A percentile compares a stretch with the other conserved stretches of the same genome.
These are phyloP conservation scores for Ceratobasidium sp. DNA, from an alignment of 1,284 basidiomycete genomes.

Conservation along the genomic window DNA sequence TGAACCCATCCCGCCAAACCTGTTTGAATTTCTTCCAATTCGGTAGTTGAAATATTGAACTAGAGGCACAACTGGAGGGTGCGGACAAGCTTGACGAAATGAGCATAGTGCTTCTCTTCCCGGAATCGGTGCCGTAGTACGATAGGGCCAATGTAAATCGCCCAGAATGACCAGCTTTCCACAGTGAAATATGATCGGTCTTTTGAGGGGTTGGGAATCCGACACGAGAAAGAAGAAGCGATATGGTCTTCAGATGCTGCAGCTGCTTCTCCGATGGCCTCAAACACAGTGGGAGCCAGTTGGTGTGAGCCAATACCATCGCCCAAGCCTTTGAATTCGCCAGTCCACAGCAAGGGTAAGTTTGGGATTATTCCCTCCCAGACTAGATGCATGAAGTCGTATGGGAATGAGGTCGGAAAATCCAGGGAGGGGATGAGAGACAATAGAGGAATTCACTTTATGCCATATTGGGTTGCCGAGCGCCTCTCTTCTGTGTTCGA, in stretches of 20 bases:
- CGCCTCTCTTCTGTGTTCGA: background rate
- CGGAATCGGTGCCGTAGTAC: constrained; percentile 48
- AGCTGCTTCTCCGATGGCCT: constrained; percentile 51
- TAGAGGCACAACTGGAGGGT: constrained; percentile 49
- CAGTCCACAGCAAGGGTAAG: background rate
- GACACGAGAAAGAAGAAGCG: constrained; percentile 52
- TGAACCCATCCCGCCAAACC: constrained; percentile 50
- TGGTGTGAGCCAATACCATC: background rate
- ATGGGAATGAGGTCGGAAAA: background rate
- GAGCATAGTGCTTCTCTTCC: constrained; percentile 51
- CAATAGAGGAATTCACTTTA: background rate
- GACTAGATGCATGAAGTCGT: constrained; percentile 12
- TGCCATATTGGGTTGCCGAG: background rate
- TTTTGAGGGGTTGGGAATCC: constrained; percentile 50
- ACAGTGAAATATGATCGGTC: constrained; percentile 47
- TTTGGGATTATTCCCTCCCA: background rate
- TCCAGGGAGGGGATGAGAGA: background rate
- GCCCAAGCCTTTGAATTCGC: background rate
- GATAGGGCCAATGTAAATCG: constrained; percentile 52
- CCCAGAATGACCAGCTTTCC: constrained; percentile 53
- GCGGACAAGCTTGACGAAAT: constrained; percentile 51
- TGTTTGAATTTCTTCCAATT: background rate
- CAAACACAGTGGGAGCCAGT: constrained; percentile 47
- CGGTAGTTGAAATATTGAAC: too few species aligned
- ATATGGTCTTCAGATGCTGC: constrained; percentile 48